Base-by-base conservation (phyloP, 805 yeast genomes). In the Saccharomycopsis microspora region DNA sequence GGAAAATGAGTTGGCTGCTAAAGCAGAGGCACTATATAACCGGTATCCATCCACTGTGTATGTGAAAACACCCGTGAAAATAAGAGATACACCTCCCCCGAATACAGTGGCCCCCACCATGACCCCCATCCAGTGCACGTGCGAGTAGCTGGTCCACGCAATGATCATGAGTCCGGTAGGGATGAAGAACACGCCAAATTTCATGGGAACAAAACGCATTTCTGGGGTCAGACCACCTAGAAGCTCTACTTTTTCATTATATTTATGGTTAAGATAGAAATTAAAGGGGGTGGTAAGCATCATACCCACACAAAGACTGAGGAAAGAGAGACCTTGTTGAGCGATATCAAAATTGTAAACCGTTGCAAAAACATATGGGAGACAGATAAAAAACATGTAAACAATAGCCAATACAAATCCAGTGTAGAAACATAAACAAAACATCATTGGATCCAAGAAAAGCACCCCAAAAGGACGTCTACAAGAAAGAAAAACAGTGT, bases 31-130 rank as follows among this genome's bases (percentile, higher is more conserved):
- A 0, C 87, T 76, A 55, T 72, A 79, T 47, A 75, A 65, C 32
- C 83, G 77, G 58, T 80, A 82, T 70, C 80, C 76, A 54, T 83
- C 88, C 43, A 84, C 81, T 54, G 84, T 65, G 56, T 84, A 84
- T 54, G 75, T 73, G 55, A 80, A 80, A 50, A 78, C 72, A n/a
- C 78, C 69, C 55, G 78, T 84, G 63, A 82, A 82, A n/a, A 78
- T 78, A 4, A 79, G 74, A 48, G 78, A 72, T 39, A 80, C 61
- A 1, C 78, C 77, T 56, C 74, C 71, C 2, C 81, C 80, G 59
- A 79, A 80, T 29, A 82, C 63, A 3, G 66, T 72, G 11, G 78
- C 69, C 3, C 88, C 89, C 32, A 81, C 64, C 32, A 67, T 64
- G 0, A 85, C 83, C 69, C 79, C 74, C 39, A 81, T 69, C 81